phyloP scores from a whole-genome alignment of 208 protist genomes.

The Wallacemonas sp. region DNA sequence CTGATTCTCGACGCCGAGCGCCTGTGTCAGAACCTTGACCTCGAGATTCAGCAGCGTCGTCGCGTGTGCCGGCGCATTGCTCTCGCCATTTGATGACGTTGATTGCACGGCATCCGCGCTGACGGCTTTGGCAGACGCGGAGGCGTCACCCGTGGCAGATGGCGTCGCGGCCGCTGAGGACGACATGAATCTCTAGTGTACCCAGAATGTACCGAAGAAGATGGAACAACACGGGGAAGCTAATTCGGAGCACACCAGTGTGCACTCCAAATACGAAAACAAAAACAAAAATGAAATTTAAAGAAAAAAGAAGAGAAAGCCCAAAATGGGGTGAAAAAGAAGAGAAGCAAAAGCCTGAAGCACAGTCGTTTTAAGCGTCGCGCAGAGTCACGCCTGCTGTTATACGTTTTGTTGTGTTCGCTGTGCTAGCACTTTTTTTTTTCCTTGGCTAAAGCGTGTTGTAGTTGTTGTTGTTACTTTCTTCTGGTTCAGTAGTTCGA shows the following conservation, averaged over 20 bases:
- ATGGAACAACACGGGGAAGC: too few relatives aligned
- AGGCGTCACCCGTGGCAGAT: not conserved
- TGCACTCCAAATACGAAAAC: conserved; percentile 4
- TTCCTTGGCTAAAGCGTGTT: too few relatives aligned
- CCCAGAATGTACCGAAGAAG: too few relatives aligned
- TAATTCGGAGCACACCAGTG: too few relatives aligned
- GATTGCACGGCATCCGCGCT: not conserved
- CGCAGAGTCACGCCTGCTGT: too few relatives aligned
- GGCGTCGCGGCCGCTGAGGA: not conserved
- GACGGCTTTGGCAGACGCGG: too few relatives aligned
- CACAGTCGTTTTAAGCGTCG: too few relatives aligned
- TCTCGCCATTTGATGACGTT: conserved; percentile 8
- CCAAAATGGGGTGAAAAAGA: not conserved
- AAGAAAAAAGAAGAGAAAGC: conserved; percentile 12
- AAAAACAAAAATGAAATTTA: conserved; percentile 17
- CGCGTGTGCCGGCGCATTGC: not conserved
- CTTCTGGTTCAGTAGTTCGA: too few relatives aligned
- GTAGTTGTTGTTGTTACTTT: too few relatives aligned
- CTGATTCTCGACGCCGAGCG: conserved; percentile 67
- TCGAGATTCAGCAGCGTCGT: conserved; percentile 62
- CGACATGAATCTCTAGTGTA: too few relatives aligned
- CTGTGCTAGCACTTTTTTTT: too few relatives aligned
- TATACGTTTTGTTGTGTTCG: too few relatives aligned
- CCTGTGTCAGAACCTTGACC: conserved; percentile 75
- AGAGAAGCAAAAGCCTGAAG: conserved; percentile 13